Conservation (phyloP, 306 rosid species). For the Chamaecrista fasciculata region DNA sequence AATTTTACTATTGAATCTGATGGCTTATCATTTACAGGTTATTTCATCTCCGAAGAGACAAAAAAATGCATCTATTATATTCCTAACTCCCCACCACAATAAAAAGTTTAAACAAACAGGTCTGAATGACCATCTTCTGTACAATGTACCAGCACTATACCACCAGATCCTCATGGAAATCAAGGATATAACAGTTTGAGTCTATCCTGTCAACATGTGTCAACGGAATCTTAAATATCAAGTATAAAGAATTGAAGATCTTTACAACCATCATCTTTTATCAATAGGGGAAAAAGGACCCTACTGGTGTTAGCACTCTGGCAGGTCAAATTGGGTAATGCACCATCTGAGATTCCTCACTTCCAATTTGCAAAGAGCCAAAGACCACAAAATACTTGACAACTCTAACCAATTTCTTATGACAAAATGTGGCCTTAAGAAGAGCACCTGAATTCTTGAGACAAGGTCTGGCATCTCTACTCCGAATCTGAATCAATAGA, state of each 20-base stretch:
- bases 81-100: slow-evolving; percentile 36
- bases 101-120: slow-evolving; percentile 37
- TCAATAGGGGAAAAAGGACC: slow-evolving; percentile 23
- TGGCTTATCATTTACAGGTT: slow-evolving; percentile 56
- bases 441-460: slow-evolving; percentile 33
- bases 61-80: slow-evolving; percentile 43
- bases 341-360: slow-evolving; percentile 38
- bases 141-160: slow-evolving; percentile 43
- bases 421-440: slow-evolving; percentile 35
- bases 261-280: slow-evolving; percentile 21
- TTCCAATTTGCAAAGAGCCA: slow-evolving; percentile 31
- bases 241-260: slow-evolving; percentile 29
- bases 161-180: slow-evolving; percentile 38
- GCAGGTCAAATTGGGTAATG: slow-evolving; percentile 24
- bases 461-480: slow-evolving; percentile 44
- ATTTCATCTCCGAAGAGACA: slow-evolving; percentile 45
- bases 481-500: slow-evolving; percentile 91
- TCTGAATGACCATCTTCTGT: slow-evolving; percentile 39
- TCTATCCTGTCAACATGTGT: slow-evolving; percentile 30
- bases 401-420: slow-evolving; percentile 33
- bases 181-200: slow-evolving; percentile 25
- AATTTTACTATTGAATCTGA: slow-evolving; percentile 39
- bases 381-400: slow-evolving; percentile 42
- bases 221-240: slow-evolving; percentile 20
- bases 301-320: slow-evolving; percentile 31